These are phyloP conservation scores for Recurvomyces mirabilis DNA, from an alignment of 495 filamentous ascomycete genomes.

Conservation along the genomic window DNA sequence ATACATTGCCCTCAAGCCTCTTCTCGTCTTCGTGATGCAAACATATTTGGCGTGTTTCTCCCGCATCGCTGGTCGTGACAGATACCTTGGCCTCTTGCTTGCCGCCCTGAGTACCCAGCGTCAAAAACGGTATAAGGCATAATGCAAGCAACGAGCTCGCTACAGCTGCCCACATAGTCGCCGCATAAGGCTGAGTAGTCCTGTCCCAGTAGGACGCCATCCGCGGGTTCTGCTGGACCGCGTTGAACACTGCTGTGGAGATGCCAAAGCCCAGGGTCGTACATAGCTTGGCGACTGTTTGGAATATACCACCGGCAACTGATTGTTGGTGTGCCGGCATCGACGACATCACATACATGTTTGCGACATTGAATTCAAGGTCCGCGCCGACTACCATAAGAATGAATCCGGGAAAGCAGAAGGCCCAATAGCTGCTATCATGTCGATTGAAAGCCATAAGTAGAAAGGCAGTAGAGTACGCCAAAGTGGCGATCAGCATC, in stretches of 20 bases:
- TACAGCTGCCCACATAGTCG: slow-evolving; percentile 25
- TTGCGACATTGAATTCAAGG: slow-evolving; percentile 49
- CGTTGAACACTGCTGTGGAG: slow-evolving; percentile 30
- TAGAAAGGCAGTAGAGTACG: slow-evolving; percentile 27
- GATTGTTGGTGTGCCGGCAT: slow-evolving; percentile 29
- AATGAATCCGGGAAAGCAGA: slow-evolving; percentile 29
- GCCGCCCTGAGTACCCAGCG: slow-evolving; percentile 29
- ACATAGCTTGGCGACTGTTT: slow-evolving; percentile 31
- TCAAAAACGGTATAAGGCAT: slow-evolving; percentile 26
- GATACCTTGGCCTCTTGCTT: slow-evolving; percentile 4
- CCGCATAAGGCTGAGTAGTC: slow-evolving; percentile 27
- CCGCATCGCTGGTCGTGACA: background rate
- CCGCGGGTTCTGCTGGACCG: slow-evolving; percentile 17
- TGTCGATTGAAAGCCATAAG: slow-evolving; percentile 26
- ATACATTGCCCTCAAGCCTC: too few species aligned
- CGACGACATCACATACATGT: slow-evolving; percentile 37
- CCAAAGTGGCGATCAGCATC: slow-evolving; percentile 27
- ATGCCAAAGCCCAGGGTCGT: slow-evolving; percentile 30
- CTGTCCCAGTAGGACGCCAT: slow-evolving; percentile 24
- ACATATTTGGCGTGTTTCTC: too few species aligned
- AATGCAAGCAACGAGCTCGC: slow-evolving; percentile 15
- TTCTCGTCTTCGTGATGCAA: too few species aligned
- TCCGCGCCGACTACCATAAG: slow-evolving; percentile 32
- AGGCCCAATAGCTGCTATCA: slow-evolving; percentile 30
- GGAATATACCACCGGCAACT: slow-evolving; percentile 32